Evolutionary conservation across 331 rosid species (phyloP).

Genomic region (Spiraea crenata): DNA sequence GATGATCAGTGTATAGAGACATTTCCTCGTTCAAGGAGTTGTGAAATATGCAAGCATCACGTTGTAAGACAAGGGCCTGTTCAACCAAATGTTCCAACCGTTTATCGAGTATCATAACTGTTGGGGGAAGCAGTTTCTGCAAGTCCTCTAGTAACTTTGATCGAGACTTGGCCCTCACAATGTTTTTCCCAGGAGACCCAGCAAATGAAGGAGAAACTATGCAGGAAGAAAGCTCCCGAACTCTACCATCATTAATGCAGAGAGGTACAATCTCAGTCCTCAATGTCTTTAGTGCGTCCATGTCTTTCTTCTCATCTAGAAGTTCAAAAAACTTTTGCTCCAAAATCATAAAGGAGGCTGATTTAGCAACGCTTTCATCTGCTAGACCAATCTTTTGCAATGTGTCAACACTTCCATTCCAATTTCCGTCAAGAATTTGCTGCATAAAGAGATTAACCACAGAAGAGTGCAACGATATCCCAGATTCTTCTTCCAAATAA

Average conservation of each 20-base stretch:
- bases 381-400: slow-evolving; percentile 63
- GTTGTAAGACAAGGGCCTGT: slow-evolving; percentile 90
- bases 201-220: slow-evolving; percentile 53
- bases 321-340: slow-evolving; percentile 90
- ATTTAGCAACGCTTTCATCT: slow-evolving; percentile 57
- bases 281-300: slow-evolving; percentile 86
- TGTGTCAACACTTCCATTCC: slow-evolving; percentile 76
- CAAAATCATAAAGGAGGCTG: slow-evolving; percentile 75
- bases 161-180: slow-evolving; percentile 44
- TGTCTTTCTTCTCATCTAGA: slow-evolving; percentile 58
- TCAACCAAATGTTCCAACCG: slow-evolving; percentile 94
- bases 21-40: slow-evolving; percentile 77
- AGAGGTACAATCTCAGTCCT: slow-evolving; percentile 86
- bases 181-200: slow-evolving; percentile 39
- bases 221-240: slow-evolving; percentile 79
- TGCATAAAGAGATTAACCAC: slow-evolving; percentile 67
- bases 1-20: slow-evolving; percentile 89
- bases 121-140: slow-evolving; percentile 89
- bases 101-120: slow-evolving; percentile 86
- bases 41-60: slow-evolving; percentile 90
- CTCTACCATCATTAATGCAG: slow-evolving; percentile 47
- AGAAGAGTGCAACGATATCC: slow-evolving; percentile 72
- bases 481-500: slow-evolving; percentile 87
- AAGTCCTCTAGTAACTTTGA: slow-evolving; percentile 77
- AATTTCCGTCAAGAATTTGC: slow-evolving; percentile 79